Conservation (phyloP, 1,284 basidiomycete species). For the Takashimella tepidaria region DNA sequence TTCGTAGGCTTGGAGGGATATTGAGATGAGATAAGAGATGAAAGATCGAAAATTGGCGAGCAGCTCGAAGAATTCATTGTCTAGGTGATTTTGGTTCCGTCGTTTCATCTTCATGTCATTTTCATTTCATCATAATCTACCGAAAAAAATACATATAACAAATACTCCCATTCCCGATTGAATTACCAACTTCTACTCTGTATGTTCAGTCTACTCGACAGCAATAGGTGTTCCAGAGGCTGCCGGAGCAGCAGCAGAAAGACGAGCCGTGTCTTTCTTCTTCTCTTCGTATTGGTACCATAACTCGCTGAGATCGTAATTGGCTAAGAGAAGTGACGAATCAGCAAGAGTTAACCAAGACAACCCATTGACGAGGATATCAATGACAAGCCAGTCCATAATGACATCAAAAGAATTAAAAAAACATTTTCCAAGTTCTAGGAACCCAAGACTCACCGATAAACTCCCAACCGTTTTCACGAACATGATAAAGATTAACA, state of each 20-base stretch:
- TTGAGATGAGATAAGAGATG: too few relatives aligned
- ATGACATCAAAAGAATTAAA: neutral
- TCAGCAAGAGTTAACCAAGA: neutral
- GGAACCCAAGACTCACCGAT: slow-evolving; percentile 59
- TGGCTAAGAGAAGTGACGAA: slow-evolving; percentile 26
- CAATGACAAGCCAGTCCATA: too few relatives aligned
- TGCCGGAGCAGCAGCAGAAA: slow-evolving; percentile 16
- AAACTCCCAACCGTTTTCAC: slow-evolving; percentile 89
- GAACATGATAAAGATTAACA: slow-evolving; percentile 92
- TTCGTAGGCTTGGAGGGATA: too few relatives aligned
- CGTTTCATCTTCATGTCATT: too few relatives aligned
- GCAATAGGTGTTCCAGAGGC: slow-evolving; percentile 32
- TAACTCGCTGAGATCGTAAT: slow-evolving; percentile 48
- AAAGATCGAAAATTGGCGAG: too few relatives aligned
- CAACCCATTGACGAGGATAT: too few relatives aligned
- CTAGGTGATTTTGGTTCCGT: too few relatives aligned
- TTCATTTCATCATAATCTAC: too few relatives aligned
- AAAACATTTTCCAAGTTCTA: neutral
- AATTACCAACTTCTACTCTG: too few relatives aligned
- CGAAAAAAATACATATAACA: too few relatives aligned
- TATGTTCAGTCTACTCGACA: slow-evolving; percentile 32
- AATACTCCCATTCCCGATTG: too few relatives aligned
- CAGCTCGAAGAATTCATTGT: too few relatives aligned
- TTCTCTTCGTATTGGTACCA: slow-evolving; percentile 49
- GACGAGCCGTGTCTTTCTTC: slow-evolving; percentile 40